phyloP scores from a whole-genome alignment of 1,284 basidiomycete genomes.

The Ceratobasidium sp. region DNA sequence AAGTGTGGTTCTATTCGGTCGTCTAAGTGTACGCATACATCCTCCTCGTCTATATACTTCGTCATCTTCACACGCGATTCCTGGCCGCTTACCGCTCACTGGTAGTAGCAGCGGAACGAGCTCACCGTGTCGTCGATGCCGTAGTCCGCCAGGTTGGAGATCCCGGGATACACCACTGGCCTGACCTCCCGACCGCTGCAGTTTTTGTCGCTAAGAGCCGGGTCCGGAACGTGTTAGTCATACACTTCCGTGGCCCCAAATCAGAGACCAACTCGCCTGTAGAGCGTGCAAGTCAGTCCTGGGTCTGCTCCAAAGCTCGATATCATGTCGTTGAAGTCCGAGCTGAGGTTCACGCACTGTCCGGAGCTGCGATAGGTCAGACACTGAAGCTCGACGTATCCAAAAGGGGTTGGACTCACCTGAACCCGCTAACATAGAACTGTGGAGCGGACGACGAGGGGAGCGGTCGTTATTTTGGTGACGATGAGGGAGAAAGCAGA shows the following conservation, averaged over 20 bases:
- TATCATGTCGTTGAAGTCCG: not conserved
- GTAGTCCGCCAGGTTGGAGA: constrained; percentile 9
- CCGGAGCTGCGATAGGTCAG: constrained; percentile 5
- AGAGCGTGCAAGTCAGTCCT: constrained; percentile 2
- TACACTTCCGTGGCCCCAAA: too few species aligned
- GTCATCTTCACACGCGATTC: too few species aligned
- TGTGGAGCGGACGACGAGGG: not conserved
- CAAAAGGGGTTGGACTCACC: not conserved
- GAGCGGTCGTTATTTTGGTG: not conserved
- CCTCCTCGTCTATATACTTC: not conserved
- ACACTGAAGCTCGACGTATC: not conserved
- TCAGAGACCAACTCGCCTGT: not conserved
- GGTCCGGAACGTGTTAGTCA: too few species aligned
- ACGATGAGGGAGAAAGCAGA: too few species aligned
- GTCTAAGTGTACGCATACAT: not conserved
- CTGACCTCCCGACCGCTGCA: not conserved
- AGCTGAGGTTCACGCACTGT: not conserved
- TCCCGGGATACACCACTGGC: not conserved
- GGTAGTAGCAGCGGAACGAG: not conserved
- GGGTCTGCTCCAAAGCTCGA: constrained; percentile 15
- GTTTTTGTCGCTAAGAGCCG: not conserved
- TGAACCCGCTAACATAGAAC: not conserved
- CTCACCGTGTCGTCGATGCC: constrained; percentile 3
- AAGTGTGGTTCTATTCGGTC: too few species aligned
- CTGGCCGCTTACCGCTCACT: not conserved